Percentiles rank a stretch among this genome's conserved stretches.
These are phyloP conservation scores for Phytopythium vexans DNA, from an alignment of 352 stramenopile genomes.

Conservation along the genomic window DNA sequence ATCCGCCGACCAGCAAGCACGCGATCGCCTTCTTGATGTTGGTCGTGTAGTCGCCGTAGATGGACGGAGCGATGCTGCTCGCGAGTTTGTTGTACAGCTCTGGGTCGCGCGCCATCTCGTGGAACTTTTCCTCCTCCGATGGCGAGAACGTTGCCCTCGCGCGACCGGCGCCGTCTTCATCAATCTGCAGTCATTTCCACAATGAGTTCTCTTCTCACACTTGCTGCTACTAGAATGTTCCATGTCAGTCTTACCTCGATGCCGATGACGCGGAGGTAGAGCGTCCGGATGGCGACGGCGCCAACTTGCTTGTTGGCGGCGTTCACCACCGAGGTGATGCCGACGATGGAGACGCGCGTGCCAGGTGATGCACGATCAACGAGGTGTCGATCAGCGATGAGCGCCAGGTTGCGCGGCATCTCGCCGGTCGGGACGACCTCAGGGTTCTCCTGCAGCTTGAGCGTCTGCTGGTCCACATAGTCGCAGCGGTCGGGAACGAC, in stretches of 20 bases:
- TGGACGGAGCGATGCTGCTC: slow-evolving; percentile 90
- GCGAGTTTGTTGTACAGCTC: slow-evolving; percentile 94
- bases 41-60: slow-evolving; percentile 95
- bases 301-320: slow-evolving; percentile 66
- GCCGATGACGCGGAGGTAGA: slow-evolving; percentile 96
- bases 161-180: slow-evolving; percentile 91
- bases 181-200: slow-evolving; percentile 36
- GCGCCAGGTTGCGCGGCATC: slow-evolving; percentile 95
- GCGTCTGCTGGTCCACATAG: slow-evolving; percentile 98
- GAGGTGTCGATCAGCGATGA: slow-evolving; percentile 94
- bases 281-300: slow-evolving; percentile 86
- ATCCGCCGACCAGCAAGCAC: slow-evolving; percentile 94
- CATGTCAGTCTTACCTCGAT: slow-evolving; percentile 62
- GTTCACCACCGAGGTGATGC: slow-evolving; percentile 95
- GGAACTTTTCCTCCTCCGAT: slow-evolving; percentile 97
- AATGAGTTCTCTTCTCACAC: no score
- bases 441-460: slow-evolving; percentile 96
- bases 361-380: slow-evolving; percentile 95
- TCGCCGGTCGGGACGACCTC: slow-evolving; percentile 98
- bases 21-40: slow-evolving; percentile 98
- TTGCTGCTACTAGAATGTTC: no score
- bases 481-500: slow-evolving; percentile 93
- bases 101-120: slow-evolving; percentile 84
- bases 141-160: slow-evolving; percentile 92
- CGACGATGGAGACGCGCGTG: slow-evolving; percentile 95